Evolutionary conservation across 805 yeast genomes (phyloP).

Genomic region (Candida insectorum): DNA sequence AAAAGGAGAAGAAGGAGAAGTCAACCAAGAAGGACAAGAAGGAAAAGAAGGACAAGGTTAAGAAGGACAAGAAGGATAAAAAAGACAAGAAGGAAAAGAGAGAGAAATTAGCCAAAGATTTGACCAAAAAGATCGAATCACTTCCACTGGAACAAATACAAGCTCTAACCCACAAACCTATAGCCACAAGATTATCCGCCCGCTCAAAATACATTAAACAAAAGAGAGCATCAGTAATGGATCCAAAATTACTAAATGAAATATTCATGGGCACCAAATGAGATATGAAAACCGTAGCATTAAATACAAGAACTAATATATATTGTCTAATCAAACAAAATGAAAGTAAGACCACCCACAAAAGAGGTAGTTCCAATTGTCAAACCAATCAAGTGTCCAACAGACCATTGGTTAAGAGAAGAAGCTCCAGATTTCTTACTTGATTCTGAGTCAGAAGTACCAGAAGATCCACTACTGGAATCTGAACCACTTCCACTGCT

Average conservation of each 20-base stretch:
- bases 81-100: conserved; percentile 5
- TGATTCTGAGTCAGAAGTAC: conserved; percentile 18
- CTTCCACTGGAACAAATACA: conserved; percentile 11
- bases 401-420: conserved; percentile 21
- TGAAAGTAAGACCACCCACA: conserved; percentile 43
- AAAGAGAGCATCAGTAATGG: conserved; percentile 89
- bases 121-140: conserved; percentile 11
- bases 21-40: conserved; percentile 13
- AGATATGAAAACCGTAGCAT: background rate
- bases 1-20: conserved; percentile 8
- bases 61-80: conserved; percentile 3
- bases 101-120: conserved; percentile 5
- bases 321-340: conserved; percentile 17
- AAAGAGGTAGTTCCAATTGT: conserved; percentile 34
- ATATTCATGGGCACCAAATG: conserved; percentile 79
- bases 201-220: conserved; percentile 87
- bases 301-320: conserved; percentile 1
- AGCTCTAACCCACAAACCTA: conserved; percentile 13
- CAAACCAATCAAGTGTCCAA: conserved; percentile 31
- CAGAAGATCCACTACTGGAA: conserved; percentile 19
- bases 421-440: conserved; percentile 16
- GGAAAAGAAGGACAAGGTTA: conserved; percentile 4
- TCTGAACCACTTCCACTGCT: conserved; percentile 20
- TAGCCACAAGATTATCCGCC: conserved; percentile 47
- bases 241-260: conserved; percentile 83